Evolutionary conservation across 2,329 filamentous ascomycete genomes (phyloP), one percentile per base, ranked within the genome.

Genomic region (Colletotrichum sp.): DNA sequence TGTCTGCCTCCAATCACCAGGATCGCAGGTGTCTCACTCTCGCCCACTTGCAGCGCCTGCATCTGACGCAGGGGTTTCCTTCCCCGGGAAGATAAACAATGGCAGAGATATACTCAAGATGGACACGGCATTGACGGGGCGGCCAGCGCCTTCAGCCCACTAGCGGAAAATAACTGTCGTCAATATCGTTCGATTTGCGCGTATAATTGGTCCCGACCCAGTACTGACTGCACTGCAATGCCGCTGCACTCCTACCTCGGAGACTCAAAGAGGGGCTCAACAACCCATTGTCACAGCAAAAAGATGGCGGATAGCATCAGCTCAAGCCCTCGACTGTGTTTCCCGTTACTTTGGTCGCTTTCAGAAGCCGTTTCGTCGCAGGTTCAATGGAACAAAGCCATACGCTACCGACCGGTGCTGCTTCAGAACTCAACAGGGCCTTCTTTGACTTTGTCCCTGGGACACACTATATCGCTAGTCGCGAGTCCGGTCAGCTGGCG

Each of bases 401-500:
- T 16, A 26, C 32, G 32, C 64, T 59, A 57, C 28, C 21, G 26
- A 7, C 55, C 26, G 72, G 55, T 65, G 55, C n/a, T 67, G 73
- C 68, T 34, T 63, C 44, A 63, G 15, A 68, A 63, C 21, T 28
- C 32, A 63, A 59, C 30, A 72, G 26, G 68, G 36, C 68, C 49
- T 74, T 74, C 71, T 57, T 73, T 59, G 70, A 69, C 73, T 76
- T 44, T 59, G 64, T 69, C 64, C 34, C 57, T 74, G 44, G 72
- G 52, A 62, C 36, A 39, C 32, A 55, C 64, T 66, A 64, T 21
- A 18, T 59, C 28, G 52, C 74, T 76, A 73, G 74, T 65, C 36
- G 28, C 49, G 21, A 64, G 28, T 52, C 70, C 59, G 24, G 34
- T 69, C 64, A 65, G 28, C 59, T 69, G 74, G 74, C 59, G 70